Percentiles rank a stretch among this genome's conserved stretches.
Evolutionary conservation across 805 yeast species (phyloP).

Genomic region (Pichia exigua): DNA sequence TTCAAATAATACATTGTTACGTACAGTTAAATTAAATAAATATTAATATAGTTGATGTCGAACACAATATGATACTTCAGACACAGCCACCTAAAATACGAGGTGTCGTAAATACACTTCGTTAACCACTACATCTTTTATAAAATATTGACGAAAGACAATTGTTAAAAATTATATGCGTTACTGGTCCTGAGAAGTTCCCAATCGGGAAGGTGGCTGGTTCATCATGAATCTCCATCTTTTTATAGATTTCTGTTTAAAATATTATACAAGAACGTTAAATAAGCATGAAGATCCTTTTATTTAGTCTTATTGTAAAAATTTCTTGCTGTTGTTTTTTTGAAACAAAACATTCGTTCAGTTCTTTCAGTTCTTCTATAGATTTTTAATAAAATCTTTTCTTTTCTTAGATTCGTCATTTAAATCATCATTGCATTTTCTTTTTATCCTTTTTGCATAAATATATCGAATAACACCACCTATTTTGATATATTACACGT

Average conservation of each 20-base stretch:
- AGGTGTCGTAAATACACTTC: neutral
- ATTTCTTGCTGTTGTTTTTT: neutral
- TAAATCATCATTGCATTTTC: neutral
- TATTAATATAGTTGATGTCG: no score
- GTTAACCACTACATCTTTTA: neutral
- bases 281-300: neutral
- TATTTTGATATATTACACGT: neutral
- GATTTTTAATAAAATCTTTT: neutral
- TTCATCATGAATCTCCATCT: neutral
- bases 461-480: neutral
- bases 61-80: neutral
- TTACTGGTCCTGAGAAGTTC: neutral
- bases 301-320: neutral
- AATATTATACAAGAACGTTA: neutral
- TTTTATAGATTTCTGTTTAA: neutral
- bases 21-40: neutral
- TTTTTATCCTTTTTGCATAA: neutral
- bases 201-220: constrained; percentile 4
- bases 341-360: neutral
- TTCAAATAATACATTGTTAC: neutral
- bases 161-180: neutral
- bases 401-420: neutral
- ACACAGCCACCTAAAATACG: neutral
- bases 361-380: neutral
- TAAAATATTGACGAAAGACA: no score